Base-by-base conservation (phyloP, 495 filamentous ascomycete species). In the Trichocladium antarcticum region DNA sequence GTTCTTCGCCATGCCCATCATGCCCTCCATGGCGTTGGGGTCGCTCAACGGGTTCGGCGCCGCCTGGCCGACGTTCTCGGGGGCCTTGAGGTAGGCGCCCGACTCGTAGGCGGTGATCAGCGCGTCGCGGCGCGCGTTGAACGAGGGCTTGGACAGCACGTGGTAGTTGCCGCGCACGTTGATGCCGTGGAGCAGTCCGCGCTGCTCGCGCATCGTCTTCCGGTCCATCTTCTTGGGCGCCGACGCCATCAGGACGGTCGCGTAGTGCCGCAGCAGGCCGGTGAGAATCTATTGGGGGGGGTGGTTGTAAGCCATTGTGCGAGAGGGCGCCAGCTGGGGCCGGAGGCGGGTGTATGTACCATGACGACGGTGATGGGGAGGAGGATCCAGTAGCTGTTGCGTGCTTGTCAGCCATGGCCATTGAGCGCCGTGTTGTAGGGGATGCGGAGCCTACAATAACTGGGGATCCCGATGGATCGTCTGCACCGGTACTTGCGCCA, bases 1-100 rank as follows among this genome's bases (percentile, higher is more conserved):
- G 43, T 88, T 88, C 79, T 96, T 98, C 81, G 97, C 86, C 88
- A 94, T 94, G 48, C 90, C 90, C 92, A 97, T 97, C 90, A 97
- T 96, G 48, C 86, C 89, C 61, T 97, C 93, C 93, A 97, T 98
- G 41, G 85, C 88, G 42, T 82, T 84, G n/a, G 92, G 92, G 67
- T 98, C 92, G 29, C 82, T 84, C 85, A 97, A 89, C 16, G 93
- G 92, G 67, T 98, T 97, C 42, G 86, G 80, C 11, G 87, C 83
- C 20, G 88, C 83, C 66, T 95, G 84, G 42, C 89, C 90, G 51
- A 81, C 82, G 57, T 73, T 79, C 11, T 87, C 83, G 6, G 87
- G 89, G 55, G 90, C 85, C 66, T 95, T 96, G 22, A 98, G 70
- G 65, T 87, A 97, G 19, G 77, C 76, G 38, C 93, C 92, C 32